Conservation (phyloP, 1,284 basidiomycete species). For the Ceratobasidium sp. region DNA sequence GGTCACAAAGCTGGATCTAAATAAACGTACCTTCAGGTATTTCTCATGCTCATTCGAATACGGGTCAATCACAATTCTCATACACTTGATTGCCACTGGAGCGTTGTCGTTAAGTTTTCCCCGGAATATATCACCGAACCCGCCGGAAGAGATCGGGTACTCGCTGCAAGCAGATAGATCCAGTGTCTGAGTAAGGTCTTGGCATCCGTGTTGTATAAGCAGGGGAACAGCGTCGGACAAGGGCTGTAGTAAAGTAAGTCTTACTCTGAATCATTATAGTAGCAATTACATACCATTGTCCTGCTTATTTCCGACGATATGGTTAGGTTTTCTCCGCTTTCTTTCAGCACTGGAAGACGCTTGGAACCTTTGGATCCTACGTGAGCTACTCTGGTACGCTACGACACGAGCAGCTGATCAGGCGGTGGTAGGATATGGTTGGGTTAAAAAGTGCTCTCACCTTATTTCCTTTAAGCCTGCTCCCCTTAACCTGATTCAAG, state of each 20-base stretch:
- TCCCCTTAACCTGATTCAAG: too few relatives aligned
- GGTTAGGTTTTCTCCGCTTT: too few relatives aligned
- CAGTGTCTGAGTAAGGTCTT: constrained; percentile 6
- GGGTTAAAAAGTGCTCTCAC: too few relatives aligned
- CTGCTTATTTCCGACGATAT: background rate
- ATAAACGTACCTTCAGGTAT: background rate
- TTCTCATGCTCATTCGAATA: background rate
- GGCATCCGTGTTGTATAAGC: background rate
- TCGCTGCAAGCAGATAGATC: background rate
- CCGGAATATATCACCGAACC: constrained; percentile 10
- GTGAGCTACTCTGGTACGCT: too few relatives aligned
- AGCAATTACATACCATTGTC: background rate
- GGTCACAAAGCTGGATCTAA: too few relatives aligned
- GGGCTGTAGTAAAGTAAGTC: background rate
- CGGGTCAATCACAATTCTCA: background rate
- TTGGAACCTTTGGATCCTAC: too few relatives aligned
- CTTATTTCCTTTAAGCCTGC: too few relatives aligned
- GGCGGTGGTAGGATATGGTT: too few relatives aligned
- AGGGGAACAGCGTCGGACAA: background rate
- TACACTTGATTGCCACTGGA: constrained; percentile 9
- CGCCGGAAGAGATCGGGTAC: background rate
- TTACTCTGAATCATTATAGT: background rate
- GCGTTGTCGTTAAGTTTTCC: background rate
- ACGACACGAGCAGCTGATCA: too few relatives aligned
- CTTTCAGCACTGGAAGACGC: too few relatives aligned